A percentile compares a stretch with the other conserved stretches of the same genome.
phyloP scores from a whole-genome alignment of 306 rosid species.

The Dalbergia cochinchinensis region DNA sequence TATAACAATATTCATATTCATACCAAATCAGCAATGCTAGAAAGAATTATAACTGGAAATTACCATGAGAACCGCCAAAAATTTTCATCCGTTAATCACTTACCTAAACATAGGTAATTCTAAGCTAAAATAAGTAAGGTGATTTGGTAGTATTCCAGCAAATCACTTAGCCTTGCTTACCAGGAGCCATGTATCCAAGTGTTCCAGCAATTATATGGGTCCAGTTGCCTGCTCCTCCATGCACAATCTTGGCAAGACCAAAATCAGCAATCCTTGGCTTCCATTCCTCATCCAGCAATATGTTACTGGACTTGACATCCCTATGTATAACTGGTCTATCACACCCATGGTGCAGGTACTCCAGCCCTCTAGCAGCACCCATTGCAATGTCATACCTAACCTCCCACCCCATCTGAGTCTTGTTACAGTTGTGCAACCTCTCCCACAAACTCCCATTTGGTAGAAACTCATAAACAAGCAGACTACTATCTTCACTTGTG shows the following conservation, averaged over 20 bases:
- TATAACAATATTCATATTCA: background rate
- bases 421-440: constrained; percentile 65
- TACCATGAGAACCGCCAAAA: background rate
- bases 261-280: constrained; percentile 93
- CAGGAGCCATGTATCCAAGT: constrained; percentile 90
- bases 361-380: constrained; percentile 92
- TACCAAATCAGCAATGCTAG: background rate
- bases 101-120: background rate
- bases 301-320: constrained; percentile 91
- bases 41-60: constrained; percentile 1
- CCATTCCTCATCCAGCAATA: constrained; percentile 80
- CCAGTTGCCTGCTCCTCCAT: constrained; percentile 67
- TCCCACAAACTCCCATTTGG: constrained; percentile 96
- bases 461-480: constrained; percentile 87
- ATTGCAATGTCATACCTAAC: constrained; percentile 80
- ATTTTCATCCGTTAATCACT: constrained; percentile 1
- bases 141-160: background rate
- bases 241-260: constrained; percentile 86
- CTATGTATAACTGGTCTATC: constrained; percentile 82
- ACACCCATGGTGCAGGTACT: constrained; percentile 86
- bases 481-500: constrained; percentile 84
- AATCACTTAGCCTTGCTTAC: constrained; percentile 53
- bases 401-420: constrained; percentile 77
- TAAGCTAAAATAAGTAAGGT: background rate
- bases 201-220: constrained; percentile 85